Evolutionary conservation across 129 eudicot genomes (phyloP), one percentile per base, ranked within the genome.

Genomic region (Scalesia atractyloides): DNA sequence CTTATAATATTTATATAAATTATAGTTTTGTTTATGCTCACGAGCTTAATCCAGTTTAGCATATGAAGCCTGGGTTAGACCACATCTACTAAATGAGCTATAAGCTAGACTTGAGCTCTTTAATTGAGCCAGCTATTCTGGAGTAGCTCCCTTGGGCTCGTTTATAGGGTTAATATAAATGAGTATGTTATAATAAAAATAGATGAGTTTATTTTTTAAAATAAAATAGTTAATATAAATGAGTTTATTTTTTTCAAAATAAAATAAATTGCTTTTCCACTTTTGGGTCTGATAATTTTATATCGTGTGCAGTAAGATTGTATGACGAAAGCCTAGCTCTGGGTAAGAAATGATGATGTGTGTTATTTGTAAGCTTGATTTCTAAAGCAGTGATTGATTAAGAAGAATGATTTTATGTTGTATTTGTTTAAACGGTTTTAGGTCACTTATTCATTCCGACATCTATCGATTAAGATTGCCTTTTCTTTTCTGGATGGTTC

Each of bases 371-470:
- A 78, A 70, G 77, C 17, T 47, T 71, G 69, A 67, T 56, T 76
- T 46, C 66, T 5, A 30, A 59, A 30, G 44, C 66, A 60, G 19
- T 60, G 66, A 30, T 30, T 60, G 66, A 30, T 30, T 60, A 13
- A 41, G 46, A 17, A 30, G 15, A 18, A 53, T 70, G 22, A 41
- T 72, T 50, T 72, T 72, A 64, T 78, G 26, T 48, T 62, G 43
- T 71, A 73, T 44, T 69, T 78, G 77, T 64, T 70, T 46, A 34
- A 68, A 76, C 34, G 66, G 56, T 61, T 75, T 77, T 70, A 57
- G 71, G 71, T 62, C 51, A 56, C 71, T 77, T 77, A 77, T 76
- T 76, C 81, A 76, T 76, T 68, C 75, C 22, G 76, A 41, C 48
- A 72, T 58, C 14, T 41, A 44, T 37, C 12, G 54, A 39, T 72